These are phyloP conservation scores for Phanerochaete sordida DNA, from an alignment of 768 basidiomycete species.

Conservation along the genomic window DNA sequence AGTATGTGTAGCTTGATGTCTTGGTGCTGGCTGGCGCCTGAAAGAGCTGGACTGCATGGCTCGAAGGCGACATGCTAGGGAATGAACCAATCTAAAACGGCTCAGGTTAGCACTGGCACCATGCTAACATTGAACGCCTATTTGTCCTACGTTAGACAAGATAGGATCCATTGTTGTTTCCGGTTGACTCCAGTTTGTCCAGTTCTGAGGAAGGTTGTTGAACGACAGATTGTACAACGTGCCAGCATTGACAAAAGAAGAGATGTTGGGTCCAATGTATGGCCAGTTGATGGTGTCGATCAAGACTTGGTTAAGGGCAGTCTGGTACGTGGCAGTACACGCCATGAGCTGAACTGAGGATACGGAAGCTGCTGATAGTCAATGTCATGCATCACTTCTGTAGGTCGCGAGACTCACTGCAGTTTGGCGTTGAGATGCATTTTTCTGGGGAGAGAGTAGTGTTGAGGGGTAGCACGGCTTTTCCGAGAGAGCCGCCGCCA, in stretches of 20 bases:
- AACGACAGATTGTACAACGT: neutral
- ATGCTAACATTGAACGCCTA: too few species aligned
- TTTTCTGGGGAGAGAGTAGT: neutral
- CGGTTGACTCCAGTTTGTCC: constrained; percentile 3
- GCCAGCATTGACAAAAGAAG: neutral
- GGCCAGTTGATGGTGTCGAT: neutral
- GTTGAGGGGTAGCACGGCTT: neutral
- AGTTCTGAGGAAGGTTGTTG: too few species aligned
- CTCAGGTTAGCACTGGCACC: neutral
- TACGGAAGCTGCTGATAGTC: neutral
- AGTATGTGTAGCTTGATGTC: neutral
- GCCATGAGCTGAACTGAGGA: neutral
- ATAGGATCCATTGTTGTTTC: neutral
- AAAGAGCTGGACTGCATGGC: neutral
- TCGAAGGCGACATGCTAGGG: neutral
- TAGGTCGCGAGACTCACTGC: neutral
- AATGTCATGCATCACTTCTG: neutral
- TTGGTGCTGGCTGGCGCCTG: neutral
- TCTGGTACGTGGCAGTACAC: neutral
- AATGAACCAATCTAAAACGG: neutral
- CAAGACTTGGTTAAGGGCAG: neutral
- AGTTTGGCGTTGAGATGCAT: neutral
- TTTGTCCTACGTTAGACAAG: neutral
- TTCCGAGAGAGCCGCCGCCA: too few species aligned
- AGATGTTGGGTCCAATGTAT: neutral